Evolutionary conservation across 2,329 filamentous ascomycete species (phyloP).

Genomic region (Cadophora sp.): DNA sequence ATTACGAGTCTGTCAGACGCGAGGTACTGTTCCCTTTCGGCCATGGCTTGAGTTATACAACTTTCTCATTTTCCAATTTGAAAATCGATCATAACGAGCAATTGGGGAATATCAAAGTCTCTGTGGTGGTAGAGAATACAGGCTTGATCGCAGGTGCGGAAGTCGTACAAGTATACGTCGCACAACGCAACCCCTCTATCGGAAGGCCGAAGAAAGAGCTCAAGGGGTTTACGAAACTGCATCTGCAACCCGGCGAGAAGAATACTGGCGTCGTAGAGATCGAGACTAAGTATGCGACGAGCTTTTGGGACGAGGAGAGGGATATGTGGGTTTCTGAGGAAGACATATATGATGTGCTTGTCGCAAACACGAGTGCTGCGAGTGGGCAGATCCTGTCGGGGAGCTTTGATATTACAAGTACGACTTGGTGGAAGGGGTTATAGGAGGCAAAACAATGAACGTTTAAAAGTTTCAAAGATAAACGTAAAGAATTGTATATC

Average conservation of each 20-base stretch:
- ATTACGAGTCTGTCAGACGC: constrained; percentile 72
- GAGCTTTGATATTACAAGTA: constrained; percentile 62
- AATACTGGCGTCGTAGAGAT: constrained; percentile 59
- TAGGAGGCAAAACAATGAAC: too few species aligned
- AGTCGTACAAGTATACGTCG: constrained; percentile 63
- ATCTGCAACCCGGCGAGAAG: constrained; percentile 62
- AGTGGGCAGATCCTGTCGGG: constrained; percentile 52
- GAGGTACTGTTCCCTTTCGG: constrained; percentile 76
- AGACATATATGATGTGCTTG: constrained; percentile 67
- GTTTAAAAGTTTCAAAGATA: too few species aligned
- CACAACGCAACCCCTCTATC: constrained; percentile 57
- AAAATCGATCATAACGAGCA: constrained; percentile 41
- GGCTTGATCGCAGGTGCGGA: constrained; percentile 48
- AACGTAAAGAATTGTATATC: too few species aligned
- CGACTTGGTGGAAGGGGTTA: constrained; percentile 61
- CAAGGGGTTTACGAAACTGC: constrained; percentile 69
- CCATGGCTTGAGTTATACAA: constrained; percentile 78
- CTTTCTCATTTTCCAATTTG: constrained; percentile 62
- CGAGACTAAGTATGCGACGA: constrained; percentile 64
- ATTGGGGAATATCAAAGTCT: too few species aligned
- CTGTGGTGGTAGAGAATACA: too few species aligned
- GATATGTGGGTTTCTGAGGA: constrained; percentile 69
- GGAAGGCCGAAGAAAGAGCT: constrained; percentile 65
- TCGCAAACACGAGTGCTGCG: constrained; percentile 61
- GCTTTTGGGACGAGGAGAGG: constrained; percentile 54